Conservation (phyloP, 1,139 yeast species). For the Debaryomyces fabryi region DNA sequence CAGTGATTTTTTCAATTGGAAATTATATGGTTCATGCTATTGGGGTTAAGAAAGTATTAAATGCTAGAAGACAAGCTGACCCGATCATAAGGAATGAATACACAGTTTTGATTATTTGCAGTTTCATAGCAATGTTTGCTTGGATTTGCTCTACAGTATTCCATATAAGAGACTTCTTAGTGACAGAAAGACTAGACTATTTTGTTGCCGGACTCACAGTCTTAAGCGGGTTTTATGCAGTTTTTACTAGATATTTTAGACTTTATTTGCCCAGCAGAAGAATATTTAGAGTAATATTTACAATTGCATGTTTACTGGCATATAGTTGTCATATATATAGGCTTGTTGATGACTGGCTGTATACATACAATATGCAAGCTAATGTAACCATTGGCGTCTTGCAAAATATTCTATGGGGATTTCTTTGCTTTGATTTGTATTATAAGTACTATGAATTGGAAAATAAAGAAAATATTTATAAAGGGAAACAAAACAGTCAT, state of each 20-base stretch:
- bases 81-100: conserved; percentile 27
- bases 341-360: conserved; percentile 78
- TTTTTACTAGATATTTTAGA: conserved; percentile 59
- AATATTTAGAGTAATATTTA: conserved; percentile 33
- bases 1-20: conserved; percentile 78
- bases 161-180: conserved; percentile 77
- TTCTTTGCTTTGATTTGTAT: conserved; percentile 38
- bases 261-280: conserved; percentile 47
- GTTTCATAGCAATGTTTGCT: conserved; percentile 72
- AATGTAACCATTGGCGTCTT: conserved; percentile 76
- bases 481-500: conserved; percentile 22
- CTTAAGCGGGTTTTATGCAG: conserved; percentile 71
- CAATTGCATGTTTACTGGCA: conserved; percentile 45
- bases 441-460: conserved; percentile 30
- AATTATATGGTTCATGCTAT: conserved; percentile 74
- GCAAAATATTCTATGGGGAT: conserved; percentile 57
- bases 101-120: conserved; percentile 39
- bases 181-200: conserved; percentile 87
- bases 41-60: conserved; percentile 51
- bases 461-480: conserved; percentile 11
- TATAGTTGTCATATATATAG: conserved; percentile 69
- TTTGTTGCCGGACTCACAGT: conserved; percentile 93
- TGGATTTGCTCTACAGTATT: conserved; percentile 87
- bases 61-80: conserved; percentile 16
- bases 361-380: conserved; percentile 92